A percentile compares a stretch with the other conserved stretches of the same genome.
Evolutionary conservation across 768 basidiomycete genomes (phyloP).

Genomic region (Terana coerulea): DNA sequence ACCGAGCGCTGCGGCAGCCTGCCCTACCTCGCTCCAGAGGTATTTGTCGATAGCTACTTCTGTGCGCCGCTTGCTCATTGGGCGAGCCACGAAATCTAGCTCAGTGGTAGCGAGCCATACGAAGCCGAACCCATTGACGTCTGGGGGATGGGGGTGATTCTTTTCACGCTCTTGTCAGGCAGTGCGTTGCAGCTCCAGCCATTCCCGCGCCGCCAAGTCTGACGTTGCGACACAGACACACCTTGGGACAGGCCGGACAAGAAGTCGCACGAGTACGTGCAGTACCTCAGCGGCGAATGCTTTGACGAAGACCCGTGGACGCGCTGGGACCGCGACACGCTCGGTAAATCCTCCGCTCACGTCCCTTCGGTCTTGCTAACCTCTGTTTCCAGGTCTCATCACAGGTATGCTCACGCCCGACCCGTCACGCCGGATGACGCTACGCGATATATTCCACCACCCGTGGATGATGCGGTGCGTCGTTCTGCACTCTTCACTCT

Average conservation of each 20-base stretch:
- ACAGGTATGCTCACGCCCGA: conserved; percentile 70
- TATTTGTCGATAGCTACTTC: conserved; percentile 23
- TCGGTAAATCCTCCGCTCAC: conserved; percentile 38
- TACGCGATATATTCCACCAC: conserved; percentile 54
- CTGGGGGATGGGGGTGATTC: conserved; percentile 94
- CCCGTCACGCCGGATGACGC: conserved; percentile 60
- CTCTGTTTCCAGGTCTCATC: conserved; percentile 59
- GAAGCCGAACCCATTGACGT: conserved; percentile 91
- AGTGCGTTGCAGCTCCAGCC: conserved; percentile 52
- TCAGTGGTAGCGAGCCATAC: conserved; percentile 49
- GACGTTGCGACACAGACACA: conserved; percentile 58
- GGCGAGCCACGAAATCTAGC: background rate
- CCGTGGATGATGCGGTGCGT: conserved; percentile 73
- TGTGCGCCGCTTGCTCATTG: too few species aligned
- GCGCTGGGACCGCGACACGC: conserved; percentile 49
- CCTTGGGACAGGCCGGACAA: conserved; percentile 95
- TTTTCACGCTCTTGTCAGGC: conserved; percentile 87
- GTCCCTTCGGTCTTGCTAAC: background rate
- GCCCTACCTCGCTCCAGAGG: conserved; percentile 95
- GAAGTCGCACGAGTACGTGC: conserved; percentile 74
- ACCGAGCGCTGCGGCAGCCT: conserved; percentile 87
- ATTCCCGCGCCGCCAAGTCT: background rate
- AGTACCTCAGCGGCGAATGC: conserved; percentile 71
- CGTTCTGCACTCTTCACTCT: background rate
- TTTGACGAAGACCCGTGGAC: conserved; percentile 80